Evolutionary conservation across 2,329 filamentous ascomycete species (phyloP).

Genomic region (Neophaeococcomyces aloes): DNA sequence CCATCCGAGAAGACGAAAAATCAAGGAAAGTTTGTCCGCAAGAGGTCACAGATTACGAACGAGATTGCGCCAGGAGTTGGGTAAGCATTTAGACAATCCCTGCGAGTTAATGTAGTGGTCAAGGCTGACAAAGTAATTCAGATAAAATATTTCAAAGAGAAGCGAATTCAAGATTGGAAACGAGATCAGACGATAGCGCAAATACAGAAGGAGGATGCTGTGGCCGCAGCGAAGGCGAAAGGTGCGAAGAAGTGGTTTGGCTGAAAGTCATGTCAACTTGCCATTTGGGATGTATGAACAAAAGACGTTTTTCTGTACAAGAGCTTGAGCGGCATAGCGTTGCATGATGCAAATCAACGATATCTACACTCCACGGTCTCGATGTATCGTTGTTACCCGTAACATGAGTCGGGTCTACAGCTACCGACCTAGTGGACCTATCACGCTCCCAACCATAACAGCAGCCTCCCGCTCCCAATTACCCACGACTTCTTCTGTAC

Average conservation of each 20-base stretch:
- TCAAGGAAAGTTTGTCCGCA: slow-evolving; percentile 48
- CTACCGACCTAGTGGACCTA: slow-evolving; percentile 40
- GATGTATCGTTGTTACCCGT: neutral
- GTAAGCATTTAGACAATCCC: slow-evolving; percentile 43
- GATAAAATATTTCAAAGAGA: slow-evolving; percentile 97
- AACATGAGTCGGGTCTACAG: neutral
- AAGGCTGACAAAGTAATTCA: slow-evolving; percentile 28
- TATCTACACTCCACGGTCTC: neutral
- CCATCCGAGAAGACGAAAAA: slow-evolving; percentile 47
- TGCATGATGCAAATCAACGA: neutral
- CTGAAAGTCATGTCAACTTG: slow-evolving; percentile 17
- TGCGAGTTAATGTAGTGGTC: slow-evolving; percentile 3
- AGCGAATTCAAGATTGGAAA: slow-evolving; percentile 82
- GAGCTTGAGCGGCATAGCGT: neutral
- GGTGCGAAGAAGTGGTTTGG: slow-evolving; percentile 30
- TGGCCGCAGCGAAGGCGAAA: slow-evolving; percentile 43
- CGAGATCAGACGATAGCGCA: slow-evolving; percentile 68
- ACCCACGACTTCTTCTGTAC: slow-evolving; percentile 39
- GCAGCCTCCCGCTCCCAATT: slow-evolving; percentile 85
- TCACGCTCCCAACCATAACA: slow-evolving; percentile 82
- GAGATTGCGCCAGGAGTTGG: slow-evolving; percentile 82
- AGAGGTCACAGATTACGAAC: slow-evolving; percentile 60
- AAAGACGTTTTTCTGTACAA: neutral
- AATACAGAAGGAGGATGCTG: slow-evolving; percentile 62
- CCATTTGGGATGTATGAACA: neutral